These are phyloP conservation scores for Cryptococcus sp. DNA, from an alignment of 1,284 basidiomycete species.

Conservation along the genomic window DNA sequence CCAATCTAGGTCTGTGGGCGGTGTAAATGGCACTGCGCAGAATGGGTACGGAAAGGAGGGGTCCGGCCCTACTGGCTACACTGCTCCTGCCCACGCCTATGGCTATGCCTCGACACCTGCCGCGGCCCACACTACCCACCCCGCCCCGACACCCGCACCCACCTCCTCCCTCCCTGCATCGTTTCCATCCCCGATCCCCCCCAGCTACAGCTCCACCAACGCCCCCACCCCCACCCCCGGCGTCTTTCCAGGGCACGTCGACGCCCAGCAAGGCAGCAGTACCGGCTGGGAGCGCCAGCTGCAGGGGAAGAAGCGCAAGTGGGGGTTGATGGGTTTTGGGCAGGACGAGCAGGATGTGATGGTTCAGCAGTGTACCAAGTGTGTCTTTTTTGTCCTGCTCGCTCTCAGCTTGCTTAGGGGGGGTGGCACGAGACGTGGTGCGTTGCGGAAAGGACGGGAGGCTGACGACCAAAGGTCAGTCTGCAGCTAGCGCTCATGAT, in stretches of 20 bases:
- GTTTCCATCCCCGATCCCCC: background rate
- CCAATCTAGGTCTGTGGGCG: no score
- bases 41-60: no score
- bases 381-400: background rate
- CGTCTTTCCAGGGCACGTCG: conserved; percentile 14
- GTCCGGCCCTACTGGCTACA: no score
- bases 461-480: conserved; percentile 13
- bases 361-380: conserved; percentile 10
- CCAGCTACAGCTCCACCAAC: background rate
- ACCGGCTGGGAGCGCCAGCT: conserved; percentile 10
- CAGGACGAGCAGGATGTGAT: conserved; percentile 17
- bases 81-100: no score
- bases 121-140: no score
- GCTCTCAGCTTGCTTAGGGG: background rate
- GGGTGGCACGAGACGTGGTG: background rate
- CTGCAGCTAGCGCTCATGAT: conserved; percentile 33
- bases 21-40: no score
- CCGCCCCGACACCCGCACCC: background rate
- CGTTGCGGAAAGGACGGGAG: background rate
- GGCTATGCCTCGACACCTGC: no score
- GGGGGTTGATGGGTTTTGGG: conserved; percentile 20
- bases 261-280: conserved; percentile 13
- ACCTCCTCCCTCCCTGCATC: background rate
- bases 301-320: conserved; percentile 24
- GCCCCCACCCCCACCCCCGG: background rate